Evolutionary conservation across 495 filamentous ascomycete species (phyloP), one percentile per base, ranked within the genome.

Genomic region (Elasticomyces elasticus): DNA sequence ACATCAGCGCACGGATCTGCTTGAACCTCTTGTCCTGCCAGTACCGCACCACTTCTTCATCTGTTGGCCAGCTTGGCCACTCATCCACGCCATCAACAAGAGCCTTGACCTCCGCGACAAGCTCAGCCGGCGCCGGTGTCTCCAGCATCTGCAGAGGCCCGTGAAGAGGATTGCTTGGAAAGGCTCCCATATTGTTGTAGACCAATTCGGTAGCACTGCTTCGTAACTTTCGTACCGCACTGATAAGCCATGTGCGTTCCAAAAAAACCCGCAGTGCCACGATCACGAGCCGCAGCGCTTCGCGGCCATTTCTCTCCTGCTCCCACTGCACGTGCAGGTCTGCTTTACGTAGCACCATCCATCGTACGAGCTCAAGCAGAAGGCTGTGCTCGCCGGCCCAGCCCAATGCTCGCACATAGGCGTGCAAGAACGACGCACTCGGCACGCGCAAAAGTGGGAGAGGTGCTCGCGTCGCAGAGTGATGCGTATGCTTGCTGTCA

Each of bases 51-150:
- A 80, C 71, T 51, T 80, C 77, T 43, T 70, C 67, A 47, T 76
- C 72, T 40, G 58, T 72, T 15, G 79, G 76, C 79, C 79, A 82
- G 3, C 69, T 64, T 23, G 69, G 72, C 78, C 76, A 80, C 22
- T 66, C 60, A 5, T 58, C 57, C 12, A 75, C 74, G 31, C 62
- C 60, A 19, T 70, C 69, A 58, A 83, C 62, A 67, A 72, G 60
- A 68, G 65, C 49, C 67, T 66, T 56, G 66, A 67, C 52, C 71
- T 63, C 24, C 50, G 48, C 52, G 22, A 58, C 25, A 41, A 65
- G 47, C 9, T 64, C 61, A 10, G 30, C 45, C 1, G 69, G 52
- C 19, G 65, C 64, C 22, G 56, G 44, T 9, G 49, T 35, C 20
- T 59, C 22, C 20, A 56, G 25, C 1, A 47, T 27, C 22, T 27